Percentiles rank a stretch among this genome's conserved stretches.
These are phyloP conservation scores for Suillus clintonianus DNA, from an alignment of 768 basidiomycete species.

Conservation along the genomic window DNA sequence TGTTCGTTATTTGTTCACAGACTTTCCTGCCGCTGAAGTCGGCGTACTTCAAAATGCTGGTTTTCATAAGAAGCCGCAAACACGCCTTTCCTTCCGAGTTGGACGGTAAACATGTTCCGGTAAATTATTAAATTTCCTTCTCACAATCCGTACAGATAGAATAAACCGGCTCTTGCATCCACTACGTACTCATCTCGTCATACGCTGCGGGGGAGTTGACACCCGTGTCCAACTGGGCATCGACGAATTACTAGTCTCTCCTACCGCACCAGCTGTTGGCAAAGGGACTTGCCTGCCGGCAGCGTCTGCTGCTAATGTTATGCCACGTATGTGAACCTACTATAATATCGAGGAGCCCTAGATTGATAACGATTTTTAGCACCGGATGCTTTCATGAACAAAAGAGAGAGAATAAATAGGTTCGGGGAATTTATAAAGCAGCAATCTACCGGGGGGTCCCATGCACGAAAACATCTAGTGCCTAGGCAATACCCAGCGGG, in stretches of 20 bases:
- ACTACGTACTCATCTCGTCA: conserved; percentile 31
- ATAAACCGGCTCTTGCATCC: conserved; percentile 35
- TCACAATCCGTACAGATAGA: conserved; percentile 24
- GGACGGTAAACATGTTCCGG: conserved; percentile 19
- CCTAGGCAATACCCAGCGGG: conserved; percentile 14
- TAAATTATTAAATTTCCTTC: background rate
- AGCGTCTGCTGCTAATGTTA: conserved; percentile 22
- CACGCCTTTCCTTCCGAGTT: conserved; percentile 26
- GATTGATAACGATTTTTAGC: conserved; percentile 30
- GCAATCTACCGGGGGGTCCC: background rate
- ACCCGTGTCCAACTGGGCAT: conserved; percentile 36
- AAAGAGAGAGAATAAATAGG: background rate
- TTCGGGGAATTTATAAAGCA: background rate
- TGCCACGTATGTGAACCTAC: conserved; percentile 39
- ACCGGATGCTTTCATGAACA: conserved; percentile 37
- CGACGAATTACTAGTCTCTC: conserved; percentile 29
- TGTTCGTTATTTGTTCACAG: conserved; percentile 47
- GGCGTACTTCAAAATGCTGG: conserved; percentile 51
- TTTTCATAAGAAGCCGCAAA: conserved; percentile 39
- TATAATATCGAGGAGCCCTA: background rate
- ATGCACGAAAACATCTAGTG: background rate
- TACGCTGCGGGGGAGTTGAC: conserved; percentile 25
- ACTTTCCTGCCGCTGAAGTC: conserved; percentile 43
- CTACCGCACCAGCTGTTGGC: conserved; percentile 1
- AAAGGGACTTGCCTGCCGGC: background rate